Base-by-base conservation (phyloP, 139 green algal genomes). In the Deuterostichococcus epilithicus region DNA sequence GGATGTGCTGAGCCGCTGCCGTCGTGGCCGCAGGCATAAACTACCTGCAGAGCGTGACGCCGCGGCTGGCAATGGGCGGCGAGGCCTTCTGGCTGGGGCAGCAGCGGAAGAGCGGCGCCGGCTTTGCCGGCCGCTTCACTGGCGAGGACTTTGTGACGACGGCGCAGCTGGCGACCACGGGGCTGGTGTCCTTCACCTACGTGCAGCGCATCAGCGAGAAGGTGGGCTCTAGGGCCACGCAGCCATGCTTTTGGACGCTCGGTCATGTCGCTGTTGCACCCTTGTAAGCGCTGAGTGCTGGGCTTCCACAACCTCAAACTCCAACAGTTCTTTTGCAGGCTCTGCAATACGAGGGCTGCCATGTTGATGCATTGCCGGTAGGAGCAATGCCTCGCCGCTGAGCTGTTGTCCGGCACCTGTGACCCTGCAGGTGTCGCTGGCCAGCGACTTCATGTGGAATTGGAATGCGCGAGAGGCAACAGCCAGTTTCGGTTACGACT, bases 401-500 rank as follows among this genome's bases (percentile, higher is more conserved):
- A 26, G 59, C 35, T 60, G 23, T 39, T 13, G 13, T n/a, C 44
- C 5, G 15, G 23, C 20, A 33, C 32, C 8, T 70, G 30, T 76
- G 76, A 20, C 47, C 10, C 28, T 79, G 45, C 74, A 92, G 87
- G 86, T 92, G 63, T 91, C 90, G 1, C 83, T 99, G 33, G 93
- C 92, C 3, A 88, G 83, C 13, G 96, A 99, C 75, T 94, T 99
- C 72, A 84, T 98, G 85, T 98, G 90, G 86, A 97, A 98, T 76
- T 90, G 88, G 77, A 93, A 93, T 71, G 81, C 80, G n/a, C 84
- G 90, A 1, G 95, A 99, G 80, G 94, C 93, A 23, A 92, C 79
- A 0, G 93, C 95, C 4, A 89, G 85, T 2, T 88, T 99, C 65
- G 96, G 96, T n/a, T 99, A 99, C 72, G 96, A 99, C 85, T 97